Percentiles rank a stretch among this genome's conserved stretches.
These are phyloP conservation scores for Trametes cubensis DNA, from an alignment of 768 basidiomycete genomes.

Conservation along the genomic window DNA sequence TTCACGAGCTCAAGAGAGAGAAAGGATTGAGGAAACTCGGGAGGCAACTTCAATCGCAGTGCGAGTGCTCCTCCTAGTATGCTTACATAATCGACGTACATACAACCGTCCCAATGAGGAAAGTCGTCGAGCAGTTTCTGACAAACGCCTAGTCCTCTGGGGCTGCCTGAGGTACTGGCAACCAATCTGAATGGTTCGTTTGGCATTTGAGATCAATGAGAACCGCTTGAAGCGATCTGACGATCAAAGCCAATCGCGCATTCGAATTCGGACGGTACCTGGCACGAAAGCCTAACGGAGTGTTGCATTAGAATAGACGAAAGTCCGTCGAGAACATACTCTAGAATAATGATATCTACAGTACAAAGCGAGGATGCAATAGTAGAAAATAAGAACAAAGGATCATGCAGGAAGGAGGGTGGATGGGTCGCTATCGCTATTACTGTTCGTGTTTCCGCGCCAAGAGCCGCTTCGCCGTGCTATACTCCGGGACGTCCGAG, in stretches of 20 bases:
- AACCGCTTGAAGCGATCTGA: too few species aligned
- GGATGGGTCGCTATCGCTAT: neutral
- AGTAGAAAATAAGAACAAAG: neutral
- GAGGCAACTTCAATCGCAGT: neutral
- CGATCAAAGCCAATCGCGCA: neutral
- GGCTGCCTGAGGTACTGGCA: too few species aligned
- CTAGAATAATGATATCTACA: conserved; percentile 14
- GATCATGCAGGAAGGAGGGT: neutral
- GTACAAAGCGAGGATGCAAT: conserved; percentile 4
- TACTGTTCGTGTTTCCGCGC: conserved; percentile 37
- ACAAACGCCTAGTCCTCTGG: too few species aligned
- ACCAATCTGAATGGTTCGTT: too few species aligned
- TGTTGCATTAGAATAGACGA: neutral
- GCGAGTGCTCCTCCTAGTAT: neutral
- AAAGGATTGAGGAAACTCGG: neutral
- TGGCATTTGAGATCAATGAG: too few species aligned
- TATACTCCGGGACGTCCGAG: conserved; percentile 64
- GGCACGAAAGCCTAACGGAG: too few species aligned
- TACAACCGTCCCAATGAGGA: too few species aligned
- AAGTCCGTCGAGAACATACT: neutral
- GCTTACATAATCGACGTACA: conserved; percentile 15
- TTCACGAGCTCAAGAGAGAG: conserved; percentile 5
- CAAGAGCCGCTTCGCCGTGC: conserved; percentile 57
- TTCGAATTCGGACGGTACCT: too few species aligned
- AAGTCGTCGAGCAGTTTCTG: too few species aligned